Percentiles rank a stretch among this genome's conserved stretches.
phyloP scores from a whole-genome alignment of 192 early-diverging fungal genomes.

The Mortierella antarctica region DNA sequence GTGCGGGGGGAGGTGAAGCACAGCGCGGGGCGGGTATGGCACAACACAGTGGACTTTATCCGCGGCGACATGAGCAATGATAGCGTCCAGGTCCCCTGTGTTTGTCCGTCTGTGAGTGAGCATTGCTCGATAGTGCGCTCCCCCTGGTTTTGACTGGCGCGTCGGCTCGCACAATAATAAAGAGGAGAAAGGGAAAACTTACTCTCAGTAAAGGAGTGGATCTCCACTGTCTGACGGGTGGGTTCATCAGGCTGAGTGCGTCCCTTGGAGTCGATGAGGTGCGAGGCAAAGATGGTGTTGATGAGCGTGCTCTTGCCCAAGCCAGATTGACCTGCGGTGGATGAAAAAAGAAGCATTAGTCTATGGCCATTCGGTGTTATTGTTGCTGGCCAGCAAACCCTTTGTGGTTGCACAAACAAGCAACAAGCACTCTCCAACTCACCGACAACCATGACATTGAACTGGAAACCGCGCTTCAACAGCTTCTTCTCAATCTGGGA shows the following conservation, averaged over 20 bases:
- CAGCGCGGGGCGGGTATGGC: too few species aligned
- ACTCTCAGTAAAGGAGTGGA: conserved; percentile 91
- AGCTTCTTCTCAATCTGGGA: conserved; percentile 98
- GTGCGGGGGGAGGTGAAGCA: too few species aligned
- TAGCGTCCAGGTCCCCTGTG: too few species aligned
- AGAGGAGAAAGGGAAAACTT: conserved; percentile 25
- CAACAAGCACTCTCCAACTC: conserved; percentile 35
- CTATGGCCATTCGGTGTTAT: too few species aligned
- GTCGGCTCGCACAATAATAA: neutral
- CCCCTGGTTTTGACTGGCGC: neutral
- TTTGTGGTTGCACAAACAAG: too few species aligned
- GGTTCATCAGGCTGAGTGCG: conserved; percentile 83
- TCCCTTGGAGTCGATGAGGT: conserved; percentile 93
- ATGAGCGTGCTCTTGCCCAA: conserved; percentile 98
- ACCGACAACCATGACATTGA: conserved; percentile 99
- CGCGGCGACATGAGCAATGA: neutral
- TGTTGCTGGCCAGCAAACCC: too few species aligned
- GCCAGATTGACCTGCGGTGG: conserved; percentile 85
- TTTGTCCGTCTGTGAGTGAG: too few species aligned
- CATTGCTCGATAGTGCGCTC: neutral
- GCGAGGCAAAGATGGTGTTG: conserved; percentile 98
- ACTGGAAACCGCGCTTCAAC: conserved; percentile 96
- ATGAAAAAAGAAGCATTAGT: neutral
- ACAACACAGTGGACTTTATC: neutral
- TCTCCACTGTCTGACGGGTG: conserved; percentile 94